phyloP scores from a whole-genome alignment of 192 early-diverging fungal species.

The Spizellomyces sp. region DNA sequence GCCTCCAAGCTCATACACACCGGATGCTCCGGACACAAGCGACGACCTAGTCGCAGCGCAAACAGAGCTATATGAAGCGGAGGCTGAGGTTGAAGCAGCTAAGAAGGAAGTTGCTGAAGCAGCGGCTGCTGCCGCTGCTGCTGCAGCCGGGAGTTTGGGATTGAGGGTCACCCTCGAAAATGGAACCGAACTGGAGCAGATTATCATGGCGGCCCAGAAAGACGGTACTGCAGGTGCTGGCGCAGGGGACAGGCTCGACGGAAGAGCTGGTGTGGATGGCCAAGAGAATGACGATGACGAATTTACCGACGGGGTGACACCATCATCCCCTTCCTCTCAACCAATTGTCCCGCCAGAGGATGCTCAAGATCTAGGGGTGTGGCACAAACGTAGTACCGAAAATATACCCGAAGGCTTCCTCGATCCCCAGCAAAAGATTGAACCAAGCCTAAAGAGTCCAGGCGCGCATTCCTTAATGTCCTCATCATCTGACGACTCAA shows the following conservation, averaged over 20 bases:
- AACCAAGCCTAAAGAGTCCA: not conserved
- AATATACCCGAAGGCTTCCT: slow-evolving; percentile 7
- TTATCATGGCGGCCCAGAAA: slow-evolving; percentile 9
- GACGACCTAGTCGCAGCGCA: slow-evolving; percentile 25
- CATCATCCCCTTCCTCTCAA: not conserved
- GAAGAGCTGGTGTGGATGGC: not conserved
- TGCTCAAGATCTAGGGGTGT: not conserved
- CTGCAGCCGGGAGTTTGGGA: not conserved
- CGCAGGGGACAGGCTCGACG: slow-evolving; percentile 25
- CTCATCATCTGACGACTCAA: slow-evolving; percentile 6
- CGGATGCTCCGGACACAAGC: slow-evolving; percentile 13
- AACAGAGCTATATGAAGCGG: slow-evolving; percentile 2
- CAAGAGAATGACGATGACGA: not conserved
- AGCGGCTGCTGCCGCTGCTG: slow-evolving; percentile 25
- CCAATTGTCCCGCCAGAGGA: not conserved
- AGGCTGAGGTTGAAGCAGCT: slow-evolving; percentile 12
- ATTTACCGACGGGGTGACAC: too few relatives aligned
- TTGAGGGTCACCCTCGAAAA: not conserved
- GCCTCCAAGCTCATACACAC: slow-evolving; percentile 5
- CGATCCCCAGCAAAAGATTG: not conserved
- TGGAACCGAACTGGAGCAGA: slow-evolving; percentile 11
- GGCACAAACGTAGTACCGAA: not conserved
- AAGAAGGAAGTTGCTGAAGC: slow-evolving; percentile 28
- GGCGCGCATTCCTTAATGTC: not conserved
- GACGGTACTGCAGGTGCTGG: slow-evolving; percentile 12